Evolutionary conservation across 163 green algal genomes (phyloP).

Genomic region (Trebouxia gelatinosa): DNA sequence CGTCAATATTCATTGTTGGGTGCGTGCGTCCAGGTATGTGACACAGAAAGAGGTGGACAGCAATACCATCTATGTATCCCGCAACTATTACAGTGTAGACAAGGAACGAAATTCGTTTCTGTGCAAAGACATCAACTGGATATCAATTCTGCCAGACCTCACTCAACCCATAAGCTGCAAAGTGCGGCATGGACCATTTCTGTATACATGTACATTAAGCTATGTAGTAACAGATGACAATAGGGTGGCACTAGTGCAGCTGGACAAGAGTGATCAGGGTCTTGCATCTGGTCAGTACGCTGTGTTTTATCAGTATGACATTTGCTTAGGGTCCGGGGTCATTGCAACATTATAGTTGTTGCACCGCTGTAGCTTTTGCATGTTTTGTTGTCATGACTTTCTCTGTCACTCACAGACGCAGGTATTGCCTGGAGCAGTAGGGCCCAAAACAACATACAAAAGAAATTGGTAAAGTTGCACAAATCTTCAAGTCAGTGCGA

Average conservation of each 20-base stretch:
- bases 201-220: constrained; percentile 68
- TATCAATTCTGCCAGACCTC: constrained; percentile 16
- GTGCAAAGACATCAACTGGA: constrained; percentile 78
- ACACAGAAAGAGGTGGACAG: constrained; percentile 75
- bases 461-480: too few relatives aligned
- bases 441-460: too few relatives aligned
- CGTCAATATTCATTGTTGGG: neutral
- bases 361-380: too few relatives aligned
- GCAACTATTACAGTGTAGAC: constrained; percentile 71
- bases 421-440: too few relatives aligned
- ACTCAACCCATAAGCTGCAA: constrained; percentile 59
- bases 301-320: constrained; percentile 89
- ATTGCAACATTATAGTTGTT: too few relatives aligned
- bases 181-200: constrained; percentile 82
- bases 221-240: constrained; percentile 18
- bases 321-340: constrained; percentile 79
- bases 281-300: constrained; percentile 94
- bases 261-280: constrained; percentile 88
- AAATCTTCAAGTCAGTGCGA: too few relatives aligned
- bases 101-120: constrained; percentile 61
- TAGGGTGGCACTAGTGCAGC: constrained; percentile 41
- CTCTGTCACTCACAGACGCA: too few relatives aligned
- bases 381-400: too few relatives aligned
- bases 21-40: constrained; percentile 81
- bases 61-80: constrained; percentile 89